Conservation (phyloP, 2,329 filamentous ascomycete species). For the Chaetothyriales sp. region DNA sequence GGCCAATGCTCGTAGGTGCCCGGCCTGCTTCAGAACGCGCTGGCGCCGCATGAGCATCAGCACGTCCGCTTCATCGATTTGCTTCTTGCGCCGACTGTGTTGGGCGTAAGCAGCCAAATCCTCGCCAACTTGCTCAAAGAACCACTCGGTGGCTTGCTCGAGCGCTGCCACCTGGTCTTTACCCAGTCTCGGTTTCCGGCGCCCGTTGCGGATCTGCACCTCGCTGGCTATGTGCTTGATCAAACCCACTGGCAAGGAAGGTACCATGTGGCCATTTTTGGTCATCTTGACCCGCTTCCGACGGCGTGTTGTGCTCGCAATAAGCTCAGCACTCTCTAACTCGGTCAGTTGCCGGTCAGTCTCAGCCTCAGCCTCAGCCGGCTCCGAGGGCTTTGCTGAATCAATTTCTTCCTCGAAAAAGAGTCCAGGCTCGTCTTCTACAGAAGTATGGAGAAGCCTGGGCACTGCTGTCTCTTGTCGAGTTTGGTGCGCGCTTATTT, state of each 20-base stretch:
- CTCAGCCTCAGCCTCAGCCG: background rate
- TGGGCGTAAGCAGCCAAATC: constrained; percentile 65
- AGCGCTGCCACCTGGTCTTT: constrained; percentile 61
- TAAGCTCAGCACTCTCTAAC: constrained; percentile 22
- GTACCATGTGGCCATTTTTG: constrained; percentile 58
- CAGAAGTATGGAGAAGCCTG: background rate
- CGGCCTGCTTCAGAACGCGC: constrained; percentile 12
- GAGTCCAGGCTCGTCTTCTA: background rate
- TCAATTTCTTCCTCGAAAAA: constrained; percentile 16
- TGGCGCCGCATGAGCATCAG: constrained; percentile 60
- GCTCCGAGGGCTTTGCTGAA: constrained; percentile 1
- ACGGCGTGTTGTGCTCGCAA: constrained; percentile 21
- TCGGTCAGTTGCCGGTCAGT: constrained; percentile 4
- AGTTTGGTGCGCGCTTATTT: constrained; percentile 22
- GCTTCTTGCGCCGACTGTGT: constrained; percentile 64
- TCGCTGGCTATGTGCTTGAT: constrained; percentile 44
- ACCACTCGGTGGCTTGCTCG: constrained; percentile 73
- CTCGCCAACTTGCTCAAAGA: constrained; percentile 73
- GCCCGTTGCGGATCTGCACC: constrained; percentile 39
- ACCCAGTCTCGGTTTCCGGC: constrained; percentile 54
- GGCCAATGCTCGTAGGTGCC: constrained; percentile 38
- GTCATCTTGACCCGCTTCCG: constrained; percentile 37
- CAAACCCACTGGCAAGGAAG: constrained; percentile 55
- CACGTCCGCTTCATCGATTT: constrained; percentile 70
- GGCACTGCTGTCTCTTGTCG: constrained; percentile 13